Conservation (phyloP, 2,329 filamentous ascomycete genomes). For the Epichloe gansuensis region DNA sequence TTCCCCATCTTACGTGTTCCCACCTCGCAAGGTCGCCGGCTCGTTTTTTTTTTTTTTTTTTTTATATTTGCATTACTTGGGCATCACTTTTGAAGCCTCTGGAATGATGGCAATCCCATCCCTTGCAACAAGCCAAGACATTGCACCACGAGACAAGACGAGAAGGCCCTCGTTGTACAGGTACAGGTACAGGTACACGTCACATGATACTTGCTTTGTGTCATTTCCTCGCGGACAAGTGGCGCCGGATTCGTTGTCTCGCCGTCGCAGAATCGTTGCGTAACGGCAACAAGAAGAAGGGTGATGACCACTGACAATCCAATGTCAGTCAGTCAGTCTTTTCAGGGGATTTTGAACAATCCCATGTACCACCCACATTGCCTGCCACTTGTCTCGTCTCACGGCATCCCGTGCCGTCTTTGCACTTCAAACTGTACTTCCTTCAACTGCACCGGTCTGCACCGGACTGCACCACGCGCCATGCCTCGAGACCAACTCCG, state of each 20-base stretch:
- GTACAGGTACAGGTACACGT: no score
- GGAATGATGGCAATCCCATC: neutral
- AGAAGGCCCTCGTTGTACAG: no score
- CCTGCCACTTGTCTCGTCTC: no score
- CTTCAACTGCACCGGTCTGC: neutral
- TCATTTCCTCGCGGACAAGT: neutral
- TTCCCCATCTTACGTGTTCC: no score
- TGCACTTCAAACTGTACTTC: no score
- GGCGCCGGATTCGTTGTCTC: no score
- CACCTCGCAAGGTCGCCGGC: no score
- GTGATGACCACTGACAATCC: neutral
- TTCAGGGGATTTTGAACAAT: no score
- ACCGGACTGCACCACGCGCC: slow-evolving; percentile 14
- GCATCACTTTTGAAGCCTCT: neutral
- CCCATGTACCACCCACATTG: no score
- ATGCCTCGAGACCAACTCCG: slow-evolving; percentile 36
- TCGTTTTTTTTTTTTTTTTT: no score
- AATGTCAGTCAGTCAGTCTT: neutral
- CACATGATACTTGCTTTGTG: neutral
- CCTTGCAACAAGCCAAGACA: neutral
- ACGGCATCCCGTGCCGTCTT: no score
- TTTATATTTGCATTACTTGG: neutral
- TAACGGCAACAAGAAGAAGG: neutral
- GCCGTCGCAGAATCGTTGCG: no score
- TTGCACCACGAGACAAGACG: neutral